Percentiles rank a stretch among this genome's conserved stretches.
phyloP scores from a whole-genome alignment of 164 flowering plant genomes.

The Echeveria elegans region DNA sequence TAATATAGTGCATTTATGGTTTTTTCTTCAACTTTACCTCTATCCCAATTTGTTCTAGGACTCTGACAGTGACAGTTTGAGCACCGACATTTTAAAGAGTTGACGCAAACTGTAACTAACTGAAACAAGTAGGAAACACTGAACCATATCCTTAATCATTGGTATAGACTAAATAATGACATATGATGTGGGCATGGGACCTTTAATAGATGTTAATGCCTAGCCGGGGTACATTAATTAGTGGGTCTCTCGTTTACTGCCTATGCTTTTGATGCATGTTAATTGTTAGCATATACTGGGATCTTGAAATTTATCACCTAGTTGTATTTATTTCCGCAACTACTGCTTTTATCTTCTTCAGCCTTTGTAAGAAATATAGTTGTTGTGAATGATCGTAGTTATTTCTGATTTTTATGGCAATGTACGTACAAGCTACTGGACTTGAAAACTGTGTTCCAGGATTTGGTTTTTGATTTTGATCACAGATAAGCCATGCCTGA shows the following conservation, averaged over 20 bases:
- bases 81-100: neutral
- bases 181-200: neutral
- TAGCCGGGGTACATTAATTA: neutral
- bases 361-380: neutral
- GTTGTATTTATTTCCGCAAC: neutral
- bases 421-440: too few relatives aligned
- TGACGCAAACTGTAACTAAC: neutral
- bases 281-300: neutral
- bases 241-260: neutral
- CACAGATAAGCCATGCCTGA: too few relatives aligned
- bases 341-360: neutral
- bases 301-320: neutral
- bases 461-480: too few relatives aligned
- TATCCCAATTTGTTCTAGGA: neutral
- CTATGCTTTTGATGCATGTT: neutral
- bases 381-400: neutral
- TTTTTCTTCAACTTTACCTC: too few relatives aligned
- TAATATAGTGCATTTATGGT: neutral
- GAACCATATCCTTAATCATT: neutral
- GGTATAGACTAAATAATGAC: neutral
- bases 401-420: neutral
- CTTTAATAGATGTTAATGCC: neutral
- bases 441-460: too few relatives aligned
- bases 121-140: neutral
- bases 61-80: constrained; percentile 5